These are phyloP conservation scores for Rhamnella rubrinervis DNA, from an alignment of 331 rosid genomes.

Conservation along the genomic window DNA sequence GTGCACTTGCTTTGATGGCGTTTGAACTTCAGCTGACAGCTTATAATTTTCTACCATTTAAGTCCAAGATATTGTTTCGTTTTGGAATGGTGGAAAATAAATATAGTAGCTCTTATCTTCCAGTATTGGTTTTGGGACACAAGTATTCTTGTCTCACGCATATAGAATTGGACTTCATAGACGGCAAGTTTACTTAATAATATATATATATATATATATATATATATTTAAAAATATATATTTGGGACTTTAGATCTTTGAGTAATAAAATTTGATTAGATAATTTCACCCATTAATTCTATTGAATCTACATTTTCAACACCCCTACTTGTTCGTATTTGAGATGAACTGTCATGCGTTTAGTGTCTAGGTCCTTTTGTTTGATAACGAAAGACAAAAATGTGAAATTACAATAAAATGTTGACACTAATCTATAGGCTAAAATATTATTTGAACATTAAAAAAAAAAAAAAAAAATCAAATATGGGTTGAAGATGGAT, in stretches of 20 bases:
- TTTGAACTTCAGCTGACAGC: not conserved
- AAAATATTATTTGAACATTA: not conserved
- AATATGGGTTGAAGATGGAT: too few relatives aligned
- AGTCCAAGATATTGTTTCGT: not conserved
- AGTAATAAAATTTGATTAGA: not conserved
- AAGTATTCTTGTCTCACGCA: constrained; percentile 34
- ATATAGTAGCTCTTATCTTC: not conserved
- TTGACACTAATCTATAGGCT: not conserved
- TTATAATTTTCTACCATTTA: not conserved
- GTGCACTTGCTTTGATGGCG: not conserved
- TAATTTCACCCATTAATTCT: not conserved
- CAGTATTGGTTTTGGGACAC: constrained; percentile 6
- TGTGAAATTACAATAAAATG: not conserved
- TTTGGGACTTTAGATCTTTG: not conserved
- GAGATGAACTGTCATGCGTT: not conserved
- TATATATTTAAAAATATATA: not conserved
- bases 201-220: too few relatives aligned
- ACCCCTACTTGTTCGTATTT: not conserved
- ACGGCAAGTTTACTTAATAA: constrained; percentile 23
- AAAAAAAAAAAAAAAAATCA: not conserved
- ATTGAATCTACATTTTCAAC: not conserved
- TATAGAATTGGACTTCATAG: constrained; percentile 19
- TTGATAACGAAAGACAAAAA: constrained; percentile 20
- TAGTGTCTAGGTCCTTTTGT: constrained; percentile 19
- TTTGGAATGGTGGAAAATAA: not conserved